Percentiles rank a stretch among this genome's conserved stretches.
phyloP scores from a whole-genome alignment of 768 basidiomycete genomes.

The Tubosaeta sp. region DNA sequence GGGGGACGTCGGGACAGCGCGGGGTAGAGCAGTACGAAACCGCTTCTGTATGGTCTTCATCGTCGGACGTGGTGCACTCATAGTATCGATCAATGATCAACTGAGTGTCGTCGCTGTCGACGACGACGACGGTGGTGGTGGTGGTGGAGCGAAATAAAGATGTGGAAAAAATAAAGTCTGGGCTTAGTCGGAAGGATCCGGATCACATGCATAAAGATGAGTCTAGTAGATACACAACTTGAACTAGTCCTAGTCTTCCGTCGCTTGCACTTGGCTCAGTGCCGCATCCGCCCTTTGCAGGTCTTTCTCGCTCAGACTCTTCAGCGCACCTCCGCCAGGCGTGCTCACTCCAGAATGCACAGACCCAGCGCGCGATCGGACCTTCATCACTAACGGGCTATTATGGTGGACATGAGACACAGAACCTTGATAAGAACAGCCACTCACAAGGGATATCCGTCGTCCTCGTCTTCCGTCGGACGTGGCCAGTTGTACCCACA shows the following conservation, averaged over 20 bases:
- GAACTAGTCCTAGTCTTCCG: neutral
- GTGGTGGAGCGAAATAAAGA: neutral
- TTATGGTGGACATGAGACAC: constrained; percentile 3
- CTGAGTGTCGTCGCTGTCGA: constrained; percentile 12
- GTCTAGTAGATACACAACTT: constrained; percentile 18
- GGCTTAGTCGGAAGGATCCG: constrained; percentile 17
- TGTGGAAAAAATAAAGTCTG: neutral
- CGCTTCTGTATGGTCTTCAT: constrained; percentile 52
- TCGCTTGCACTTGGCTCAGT: constrained; percentile 53
- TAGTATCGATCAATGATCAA: constrained; percentile 8
- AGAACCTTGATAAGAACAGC: constrained; percentile 12
- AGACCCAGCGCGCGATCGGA: constrained; percentile 76
- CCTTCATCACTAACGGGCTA: constrained; percentile 88
- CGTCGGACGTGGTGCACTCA: constrained; percentile 37
- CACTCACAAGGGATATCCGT: constrained; percentile 83
- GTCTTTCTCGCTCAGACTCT: constrained; percentile 84
- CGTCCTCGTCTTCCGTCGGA: constrained; percentile 75
- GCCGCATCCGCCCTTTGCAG: constrained; percentile 85
- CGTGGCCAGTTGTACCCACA: constrained; percentile 55
- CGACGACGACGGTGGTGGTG: constrained; percentile 1
- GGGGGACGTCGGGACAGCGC: constrained; percentile 22
- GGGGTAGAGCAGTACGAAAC: constrained; percentile 43
- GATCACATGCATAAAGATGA: neutral
- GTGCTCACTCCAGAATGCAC: constrained; percentile 76
- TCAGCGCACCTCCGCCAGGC: constrained; percentile 76